phyloP scores from a whole-genome alignment of 78 protist species.

The Andalucia godoyi region DNA sequence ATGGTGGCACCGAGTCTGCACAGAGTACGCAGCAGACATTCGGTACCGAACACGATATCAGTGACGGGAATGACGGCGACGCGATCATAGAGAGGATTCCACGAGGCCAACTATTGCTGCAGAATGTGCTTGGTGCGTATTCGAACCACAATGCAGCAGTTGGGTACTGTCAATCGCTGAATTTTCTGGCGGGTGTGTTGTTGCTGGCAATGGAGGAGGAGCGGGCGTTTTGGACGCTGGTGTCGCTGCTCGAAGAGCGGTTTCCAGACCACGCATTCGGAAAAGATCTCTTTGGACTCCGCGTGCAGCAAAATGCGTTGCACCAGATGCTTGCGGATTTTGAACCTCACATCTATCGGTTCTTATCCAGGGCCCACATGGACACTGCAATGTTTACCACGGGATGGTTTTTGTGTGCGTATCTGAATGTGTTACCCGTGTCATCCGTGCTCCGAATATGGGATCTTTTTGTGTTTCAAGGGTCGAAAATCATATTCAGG shows the following conservation, averaged over 20 bases:
- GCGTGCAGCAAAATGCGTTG: constrained; percentile 49
- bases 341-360: constrained; percentile 16
- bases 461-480: constrained; percentile 56
- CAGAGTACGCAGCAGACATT: no score
- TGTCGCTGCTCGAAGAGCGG: constrained; percentile 42
- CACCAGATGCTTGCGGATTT: constrained; percentile 24
- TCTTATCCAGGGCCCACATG: constrained; percentile 8
- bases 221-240: constrained; percentile 67
- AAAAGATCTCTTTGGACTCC: constrained; percentile 29
- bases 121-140: constrained; percentile 42
- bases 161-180: constrained; percentile 83
- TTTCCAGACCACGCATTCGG: constrained; percentile 49
- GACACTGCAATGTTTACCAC: constrained; percentile 26
- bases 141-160: constrained; percentile 56
- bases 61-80: no score
- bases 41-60: no score
- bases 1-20: no score
- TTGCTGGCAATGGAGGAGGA: constrained; percentile 65
- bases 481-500: constrained; percentile 49
- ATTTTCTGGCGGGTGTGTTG: constrained; percentile 57
- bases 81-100: constrained; percentile 22
- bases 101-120: neutral
- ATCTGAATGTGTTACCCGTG: constrained; percentile 41
- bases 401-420: constrained; percentile 49
- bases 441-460: constrained; percentile 47